Evolutionary conservation across 371 early-diverging fungal genomes (phyloP), one percentile per base, ranked within the genome.

Genomic region (Syncephalastrum monosporum): DNA sequence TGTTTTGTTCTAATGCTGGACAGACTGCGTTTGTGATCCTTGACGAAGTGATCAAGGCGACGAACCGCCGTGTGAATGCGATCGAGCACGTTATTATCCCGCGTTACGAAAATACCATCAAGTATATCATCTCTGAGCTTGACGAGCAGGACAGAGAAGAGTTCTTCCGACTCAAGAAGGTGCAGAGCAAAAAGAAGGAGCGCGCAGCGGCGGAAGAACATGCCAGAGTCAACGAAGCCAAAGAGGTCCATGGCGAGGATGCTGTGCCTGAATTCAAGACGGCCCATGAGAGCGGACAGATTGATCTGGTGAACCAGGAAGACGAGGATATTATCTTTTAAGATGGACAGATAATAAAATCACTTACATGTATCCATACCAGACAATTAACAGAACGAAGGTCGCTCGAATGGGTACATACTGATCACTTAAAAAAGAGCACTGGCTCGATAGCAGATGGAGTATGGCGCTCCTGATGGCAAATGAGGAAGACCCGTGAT

Each of bases 131-230:
- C 49, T 93, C 97, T 25, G 99, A 99, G 76, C 85, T 99, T 53
- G 99, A 99, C 68, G 99, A 99, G 73, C 92, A 92, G 81, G 99
- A 99, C 71, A 88, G 99, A 72, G 99, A 99, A 78, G 99, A 99
- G 67, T 99, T 99, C 80, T 99, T 96, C 73, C 83, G 97, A 85
- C 76, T 98, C 64, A 98, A 98, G 79, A 98, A 97, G 78, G 92
- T 98, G 27, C 99, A 98, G 75, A 89, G 91, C 41, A 97, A 97
- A 73, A 97, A 97, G 87, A 98, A 98, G 88, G 89, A 91, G 59
- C 80, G 82, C 53, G 85, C 90, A 44, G 94, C 84, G 29, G 77
- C 66, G 29, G 82, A 89, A 50, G 77, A 74, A 5, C 67, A 56
- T 21, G 52, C 63, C 42, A 63, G 71, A 49, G 61, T 57, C 21